Base-by-base conservation (phyloP, 768 basidiomycete species). In the Paxillus involutus region DNA sequence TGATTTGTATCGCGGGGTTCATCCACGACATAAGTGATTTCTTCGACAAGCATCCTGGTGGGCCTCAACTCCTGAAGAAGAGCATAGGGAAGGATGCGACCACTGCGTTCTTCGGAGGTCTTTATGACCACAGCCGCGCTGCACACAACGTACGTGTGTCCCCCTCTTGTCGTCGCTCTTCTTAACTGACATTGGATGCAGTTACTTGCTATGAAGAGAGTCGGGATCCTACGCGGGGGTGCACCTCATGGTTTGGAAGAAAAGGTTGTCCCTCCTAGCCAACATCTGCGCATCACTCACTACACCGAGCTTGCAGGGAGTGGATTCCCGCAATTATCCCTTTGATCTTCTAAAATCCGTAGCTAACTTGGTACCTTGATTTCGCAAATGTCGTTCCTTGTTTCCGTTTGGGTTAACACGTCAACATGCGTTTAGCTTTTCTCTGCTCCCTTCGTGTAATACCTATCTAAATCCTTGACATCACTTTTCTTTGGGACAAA, bases 71-170 rank as follows among this genome's bases (percentile, higher is more conserved):
- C 14, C 73, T 96, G 52, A 79, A 84, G 65, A 88, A 89, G 73
- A 83, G 86, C 69, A 88, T 94, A n/a, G n/a, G n/a, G n/a, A n/a
- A n/a, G n/a, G n/a, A n/a, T n/a, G n/a, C n/a, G n/a, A n/a, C n/a
- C n/a, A 87, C 89, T 0, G 91, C 91, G 3, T 96, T 94, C 81
- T 93, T 94, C 65, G 93, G 93, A 55, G 89, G 88, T 59, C 83
- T 92, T 4, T 90, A 90, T 64, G 88, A 88, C 58, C 89, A 91
- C 66, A 85, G 86, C 12, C 91, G 89, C 63, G 86, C 88, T 37
- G 88, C 90, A 6, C 88, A 91, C 70, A 91, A 91, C 67, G 83
- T 85, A 64, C 29, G 84, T 75, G n/a, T n/a, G 13, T 21, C 21
- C 16, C 2, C 3, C 16, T 19, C 6, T 6, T 14, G 1, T 2